phyloP scores from a whole-genome alignment of 2,329 filamentous ascomycete genomes.

The Colletotrichum costaricense region DNA sequence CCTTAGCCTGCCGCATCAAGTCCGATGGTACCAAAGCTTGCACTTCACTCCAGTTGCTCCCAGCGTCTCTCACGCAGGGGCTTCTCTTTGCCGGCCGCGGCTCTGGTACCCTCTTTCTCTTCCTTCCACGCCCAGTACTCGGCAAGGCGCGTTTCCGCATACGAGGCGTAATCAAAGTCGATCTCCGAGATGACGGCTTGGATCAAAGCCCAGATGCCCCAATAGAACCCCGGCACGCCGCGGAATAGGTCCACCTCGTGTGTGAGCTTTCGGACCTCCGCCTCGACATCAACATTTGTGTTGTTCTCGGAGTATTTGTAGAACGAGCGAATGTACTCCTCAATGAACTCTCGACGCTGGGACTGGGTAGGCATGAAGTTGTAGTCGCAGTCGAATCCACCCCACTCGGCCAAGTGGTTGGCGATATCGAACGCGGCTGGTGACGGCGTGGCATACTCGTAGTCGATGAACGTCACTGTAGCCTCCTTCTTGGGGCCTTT shows the following conservation, averaged over 20 bases:
- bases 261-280: conserved; percentile 76
- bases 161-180: conserved; percentile 94
- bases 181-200: conserved; percentile 95
- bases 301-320: conserved; percentile 62
- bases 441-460: conserved; percentile 95
- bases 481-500: conserved; percentile 52
- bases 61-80: conserved; percentile 84
- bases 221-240: conserved; percentile 88
- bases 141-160: conserved; percentile 85
- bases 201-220: conserved; percentile 96
- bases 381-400: conserved; percentile 95
- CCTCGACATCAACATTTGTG: conserved; percentile 60
- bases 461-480: conserved; percentile 90
- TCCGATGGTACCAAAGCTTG: neutral
- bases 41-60: conserved; percentile 63
- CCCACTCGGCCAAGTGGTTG: conserved; percentile 99
- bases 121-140: conserved; percentile 96
- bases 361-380: conserved; percentile 81
- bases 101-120: conserved; percentile 74
- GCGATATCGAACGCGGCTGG: conserved; percentile 96
- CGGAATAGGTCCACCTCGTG: conserved; percentile 88
- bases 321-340: conserved; percentile 85
- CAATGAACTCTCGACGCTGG: conserved; percentile 83
- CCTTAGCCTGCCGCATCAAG: neutral
- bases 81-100: conserved; percentile 64